Evolutionary conservation across 805 yeast genomes (phyloP).

Genomic region (Priceomyces castillae): DNA sequence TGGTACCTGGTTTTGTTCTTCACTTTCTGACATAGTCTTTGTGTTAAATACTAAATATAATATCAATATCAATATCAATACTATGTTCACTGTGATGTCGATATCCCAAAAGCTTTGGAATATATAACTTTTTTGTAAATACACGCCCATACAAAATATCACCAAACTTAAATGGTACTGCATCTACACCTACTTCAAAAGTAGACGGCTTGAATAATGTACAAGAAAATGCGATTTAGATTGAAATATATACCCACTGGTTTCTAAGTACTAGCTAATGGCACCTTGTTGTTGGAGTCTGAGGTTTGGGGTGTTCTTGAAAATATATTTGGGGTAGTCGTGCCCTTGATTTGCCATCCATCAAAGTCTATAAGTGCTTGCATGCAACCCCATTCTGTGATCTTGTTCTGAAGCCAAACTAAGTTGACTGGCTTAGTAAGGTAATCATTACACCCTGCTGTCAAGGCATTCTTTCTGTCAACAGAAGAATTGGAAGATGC

Average conservation of each 20-base stretch:
- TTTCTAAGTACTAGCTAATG: neutral
- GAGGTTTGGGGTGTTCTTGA: neutral
- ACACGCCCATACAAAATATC: too few species aligned
- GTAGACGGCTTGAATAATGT: neutral
- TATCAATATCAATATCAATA: too few species aligned
- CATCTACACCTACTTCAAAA: too few species aligned
- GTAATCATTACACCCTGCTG: conserved; percentile 97
- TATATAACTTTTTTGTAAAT: too few species aligned
- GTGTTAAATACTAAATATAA: neutral
- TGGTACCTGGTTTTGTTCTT: conserved; percentile 7
- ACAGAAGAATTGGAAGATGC: conserved; percentile 79
- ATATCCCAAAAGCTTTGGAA: too few species aligned
- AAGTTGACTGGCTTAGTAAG: conserved; percentile 93
- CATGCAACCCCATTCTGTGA: conserved; percentile 99
- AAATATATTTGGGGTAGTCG: neutral
- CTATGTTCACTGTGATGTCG: too few species aligned
- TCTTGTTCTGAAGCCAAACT: conserved; percentile 90
- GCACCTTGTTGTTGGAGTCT: neutral
- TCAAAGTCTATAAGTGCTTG: conserved; percentile 95
- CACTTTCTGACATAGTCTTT: conserved; percentile 2
- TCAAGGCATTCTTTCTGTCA: conserved; percentile 85
- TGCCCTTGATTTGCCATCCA: conserved; percentile 61
- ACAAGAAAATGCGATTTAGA: neutral
- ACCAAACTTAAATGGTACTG: too few species aligned
- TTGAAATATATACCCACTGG: too few species aligned